A percentile compares a stretch with the other conserved stretches of the same genome.
Evolutionary conservation across 441 rosid genomes (phyloP).

Genomic region (Adansonia gregorii): DNA sequence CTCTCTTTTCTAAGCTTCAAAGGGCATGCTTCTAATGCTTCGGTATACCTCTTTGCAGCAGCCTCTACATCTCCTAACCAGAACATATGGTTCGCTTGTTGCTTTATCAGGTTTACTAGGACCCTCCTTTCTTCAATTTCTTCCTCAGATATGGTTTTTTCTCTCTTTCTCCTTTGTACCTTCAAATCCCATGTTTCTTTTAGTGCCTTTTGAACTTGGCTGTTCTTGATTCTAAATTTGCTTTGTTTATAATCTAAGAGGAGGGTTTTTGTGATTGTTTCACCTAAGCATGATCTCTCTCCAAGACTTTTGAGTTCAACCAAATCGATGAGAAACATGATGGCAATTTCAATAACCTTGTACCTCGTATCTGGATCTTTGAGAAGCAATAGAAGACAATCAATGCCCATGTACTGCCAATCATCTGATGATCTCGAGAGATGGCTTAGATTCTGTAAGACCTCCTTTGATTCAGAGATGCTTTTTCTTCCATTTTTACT

Average conservation of each 20-base stretch:
- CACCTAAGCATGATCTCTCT: constrained; percentile 48
- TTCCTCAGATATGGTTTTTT: constrained; percentile 48
- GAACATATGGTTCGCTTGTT: constrained; percentile 57
- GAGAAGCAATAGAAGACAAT: constrained; percentile 66
- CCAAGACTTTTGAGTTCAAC: constrained; percentile 55
- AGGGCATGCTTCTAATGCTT: constrained; percentile 63
- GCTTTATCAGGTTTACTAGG: constrained; percentile 46
- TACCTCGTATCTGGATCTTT: constrained; percentile 65
- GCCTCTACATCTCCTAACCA: constrained; percentile 55
- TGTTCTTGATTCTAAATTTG: constrained; percentile 46
- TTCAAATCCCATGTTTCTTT: constrained; percentile 60
- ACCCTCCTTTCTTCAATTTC: constrained; percentile 47
- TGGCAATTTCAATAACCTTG: constrained; percentile 52
- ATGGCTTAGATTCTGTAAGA: constrained; percentile 55
- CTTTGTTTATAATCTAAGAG: constrained; percentile 56
- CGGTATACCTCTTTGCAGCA: constrained; percentile 48
- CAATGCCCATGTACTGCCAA: constrained; percentile 75
- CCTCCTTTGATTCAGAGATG: constrained; percentile 40
- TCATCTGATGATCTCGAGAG: constrained; percentile 71
- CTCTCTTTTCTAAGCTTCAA: constrained; percentile 61
- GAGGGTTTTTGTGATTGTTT: constrained; percentile 53
- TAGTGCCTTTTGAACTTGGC: constrained; percentile 48
- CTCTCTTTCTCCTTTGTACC: constrained; percentile 63
- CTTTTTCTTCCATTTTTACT: constrained; percentile 55
- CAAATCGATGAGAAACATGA: constrained; percentile 57